These are phyloP conservation scores for Cytospora chrysosperma DNA, from an alignment of 2,329 filamentous ascomycete genomes.

Conservation along the genomic window DNA sequence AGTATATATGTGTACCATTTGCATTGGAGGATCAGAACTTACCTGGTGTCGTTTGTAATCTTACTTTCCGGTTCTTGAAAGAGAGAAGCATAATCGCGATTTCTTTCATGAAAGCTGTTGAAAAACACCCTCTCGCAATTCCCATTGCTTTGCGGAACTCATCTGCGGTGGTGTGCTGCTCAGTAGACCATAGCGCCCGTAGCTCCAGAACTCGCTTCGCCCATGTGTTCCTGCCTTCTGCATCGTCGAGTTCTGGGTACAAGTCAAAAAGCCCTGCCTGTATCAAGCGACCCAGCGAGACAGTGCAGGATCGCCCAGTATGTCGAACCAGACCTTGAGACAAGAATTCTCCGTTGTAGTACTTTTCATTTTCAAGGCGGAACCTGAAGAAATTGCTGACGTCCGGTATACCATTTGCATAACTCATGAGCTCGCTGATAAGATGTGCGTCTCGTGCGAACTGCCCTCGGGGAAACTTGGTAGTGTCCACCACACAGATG, in stretches of 20 bases:
- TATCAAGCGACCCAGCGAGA: not conserved
- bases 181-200: not conserved
- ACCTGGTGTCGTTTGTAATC: not conserved
- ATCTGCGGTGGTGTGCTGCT: not conserved
- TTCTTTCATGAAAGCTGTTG: not conserved
- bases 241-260: not conserved
- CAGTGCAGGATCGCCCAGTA: not conserved
- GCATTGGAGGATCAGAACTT: not conserved
- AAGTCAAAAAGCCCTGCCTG: not conserved
- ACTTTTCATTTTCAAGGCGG: not conserved
- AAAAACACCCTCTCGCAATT: not conserved
- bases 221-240: not conserved
- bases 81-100: not conserved
- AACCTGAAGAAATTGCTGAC: not conserved
- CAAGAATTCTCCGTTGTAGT: not conserved
- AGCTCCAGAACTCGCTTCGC: not conserved
- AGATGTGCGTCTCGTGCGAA: not conserved
- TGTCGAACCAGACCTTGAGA: not conserved
- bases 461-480: not conserved
- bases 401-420: not conserved
- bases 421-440: not conserved
- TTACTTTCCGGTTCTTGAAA: not conserved
- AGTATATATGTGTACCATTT: not conserved
- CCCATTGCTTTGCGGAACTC: not conserved
- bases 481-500: not conserved